Evolutionary conservation across 1,284 basidiomycete species (phyloP).

Genomic region (Austroboletus niveus): DNA sequence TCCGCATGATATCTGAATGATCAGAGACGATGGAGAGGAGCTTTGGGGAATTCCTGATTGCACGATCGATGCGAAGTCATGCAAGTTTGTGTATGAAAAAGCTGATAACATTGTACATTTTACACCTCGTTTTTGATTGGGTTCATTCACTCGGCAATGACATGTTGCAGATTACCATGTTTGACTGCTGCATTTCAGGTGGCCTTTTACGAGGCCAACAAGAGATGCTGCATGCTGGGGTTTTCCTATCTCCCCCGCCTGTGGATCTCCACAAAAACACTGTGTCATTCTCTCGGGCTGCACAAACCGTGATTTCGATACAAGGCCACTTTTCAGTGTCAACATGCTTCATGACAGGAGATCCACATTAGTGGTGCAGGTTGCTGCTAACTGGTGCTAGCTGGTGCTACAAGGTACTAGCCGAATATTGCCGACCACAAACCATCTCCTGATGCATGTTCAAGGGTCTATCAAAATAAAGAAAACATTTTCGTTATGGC

Average conservation of each 20-base stretch:
- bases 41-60: conserved; percentile 43
- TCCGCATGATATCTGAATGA: conserved; percentile 47
- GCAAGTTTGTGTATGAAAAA: conserved; percentile 47
- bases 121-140: neutral
- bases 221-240: conserved; percentile 6
- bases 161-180: conserved; percentile 9
- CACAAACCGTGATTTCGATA: conserved; percentile 9
- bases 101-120: conserved; percentile 53
- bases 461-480: conserved; percentile 12
- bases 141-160: neutral
- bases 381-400: no score
- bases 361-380: no score
- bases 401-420: no score
- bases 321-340: conserved; percentile 23
- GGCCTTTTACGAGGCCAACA: conserved; percentile 14
- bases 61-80: conserved; percentile 51
- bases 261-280: conserved; percentile 16
- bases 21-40: conserved; percentile 39
- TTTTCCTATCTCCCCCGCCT: conserved; percentile 12
- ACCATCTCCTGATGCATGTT: no score
- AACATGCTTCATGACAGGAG: conserved; percentile 13
- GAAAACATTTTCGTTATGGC: conserved; percentile 16
- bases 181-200: conserved; percentile 25
- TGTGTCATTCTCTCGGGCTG: conserved; percentile 9
- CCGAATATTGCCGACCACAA: no score